These are phyloP conservation scores for Brettanomyces bruxellensis DNA, from an alignment of 805 yeast species.

Conservation along the genomic window DNA sequence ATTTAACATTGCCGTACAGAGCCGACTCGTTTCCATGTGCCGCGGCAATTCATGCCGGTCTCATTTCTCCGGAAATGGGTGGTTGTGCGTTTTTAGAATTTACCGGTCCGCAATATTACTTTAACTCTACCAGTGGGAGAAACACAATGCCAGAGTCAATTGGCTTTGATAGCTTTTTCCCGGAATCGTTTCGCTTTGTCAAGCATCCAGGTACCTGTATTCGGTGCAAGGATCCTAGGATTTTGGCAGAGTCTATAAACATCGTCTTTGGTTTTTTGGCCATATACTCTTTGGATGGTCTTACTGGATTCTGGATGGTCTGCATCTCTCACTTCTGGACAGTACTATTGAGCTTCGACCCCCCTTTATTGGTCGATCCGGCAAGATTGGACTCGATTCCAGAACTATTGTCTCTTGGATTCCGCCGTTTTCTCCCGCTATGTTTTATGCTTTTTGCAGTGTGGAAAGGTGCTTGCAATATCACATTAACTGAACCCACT, in stretches of 20 bases:
- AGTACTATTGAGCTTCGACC: slow-evolving; percentile 63
- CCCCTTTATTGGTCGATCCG: slow-evolving; percentile 58
- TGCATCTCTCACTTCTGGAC: slow-evolving; percentile 77
- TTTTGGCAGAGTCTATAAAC: slow-evolving; percentile 46
- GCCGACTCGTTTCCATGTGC: slow-evolving; percentile 88
- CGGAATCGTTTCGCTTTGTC: slow-evolving; percentile 59
- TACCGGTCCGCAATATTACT: slow-evolving; percentile 41
- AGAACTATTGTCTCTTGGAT: slow-evolving; percentile 56
- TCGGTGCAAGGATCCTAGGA: slow-evolving; percentile 66
- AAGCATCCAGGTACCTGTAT: slow-evolving; percentile 39
- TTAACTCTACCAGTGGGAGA: slow-evolving; percentile 39
- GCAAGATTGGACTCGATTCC: slow-evolving; percentile 45
- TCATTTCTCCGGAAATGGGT: slow-evolving; percentile 15
- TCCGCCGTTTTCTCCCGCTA: slow-evolving; percentile 68
- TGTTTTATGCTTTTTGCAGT: slow-evolving; percentile 62
- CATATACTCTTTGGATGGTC: slow-evolving; percentile 36
- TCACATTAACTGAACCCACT: slow-evolving; percentile 33
- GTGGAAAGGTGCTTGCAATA: slow-evolving; percentile 48
- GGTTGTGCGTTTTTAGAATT: slow-evolving; percentile 64
- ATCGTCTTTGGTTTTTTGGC: slow-evolving; percentile 55
- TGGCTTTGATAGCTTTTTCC: slow-evolving; percentile 63
- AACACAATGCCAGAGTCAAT: slow-evolving; percentile 44
- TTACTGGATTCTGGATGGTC: slow-evolving; percentile 52
- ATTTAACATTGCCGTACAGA: slow-evolving; percentile 48
- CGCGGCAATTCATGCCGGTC: slow-evolving; percentile 82